Conservation (phyloP, 345 rosid species). For the Euclidium syriacum region DNA sequence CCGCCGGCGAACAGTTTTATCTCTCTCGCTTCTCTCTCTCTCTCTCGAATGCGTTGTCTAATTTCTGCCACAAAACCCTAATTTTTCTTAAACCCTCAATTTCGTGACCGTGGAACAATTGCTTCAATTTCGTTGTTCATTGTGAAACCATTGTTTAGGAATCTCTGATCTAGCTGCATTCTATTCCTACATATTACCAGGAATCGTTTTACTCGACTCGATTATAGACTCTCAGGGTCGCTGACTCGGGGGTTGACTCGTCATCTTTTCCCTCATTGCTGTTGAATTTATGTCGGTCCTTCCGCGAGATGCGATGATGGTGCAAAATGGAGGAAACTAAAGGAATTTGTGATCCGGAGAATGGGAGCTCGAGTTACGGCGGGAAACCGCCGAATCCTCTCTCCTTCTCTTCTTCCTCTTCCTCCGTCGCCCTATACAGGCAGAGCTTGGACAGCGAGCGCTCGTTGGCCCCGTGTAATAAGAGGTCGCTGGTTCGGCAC, state of each 20-base stretch:
- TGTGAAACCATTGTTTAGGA: neutral
- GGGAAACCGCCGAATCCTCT: slow-evolving; percentile 66
- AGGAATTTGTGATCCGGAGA: slow-evolving; percentile 37
- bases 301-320: slow-evolving; percentile 37
- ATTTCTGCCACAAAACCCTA: slow-evolving; percentile 28
- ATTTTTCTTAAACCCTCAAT: slow-evolving; percentile 1
- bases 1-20: slow-evolving; percentile 17
- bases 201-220: slow-evolving; percentile 6
- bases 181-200: neutral
- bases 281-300: neutral
- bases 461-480: slow-evolving; percentile 33
- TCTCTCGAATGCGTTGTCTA: slow-evolving; percentile 10
- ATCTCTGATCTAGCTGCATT: slow-evolving; percentile 12
- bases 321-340: slow-evolving; percentile 54
- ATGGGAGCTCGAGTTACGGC: slow-evolving; percentile 54
- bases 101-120: neutral
- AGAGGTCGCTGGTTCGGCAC: slow-evolving; percentile 64
- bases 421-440: slow-evolving; percentile 18
- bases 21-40: neutral
- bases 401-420: slow-evolving; percentile 32
- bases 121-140: neutral
- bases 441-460: slow-evolving; percentile 33
- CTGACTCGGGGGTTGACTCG: slow-evolving; percentile 22
- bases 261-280: neutral
- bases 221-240: neutral